These are phyloP conservation scores for Puccinia triticina DNA, from an alignment of 1,284 basidiomycete species.

Conservation along the genomic window DNA sequence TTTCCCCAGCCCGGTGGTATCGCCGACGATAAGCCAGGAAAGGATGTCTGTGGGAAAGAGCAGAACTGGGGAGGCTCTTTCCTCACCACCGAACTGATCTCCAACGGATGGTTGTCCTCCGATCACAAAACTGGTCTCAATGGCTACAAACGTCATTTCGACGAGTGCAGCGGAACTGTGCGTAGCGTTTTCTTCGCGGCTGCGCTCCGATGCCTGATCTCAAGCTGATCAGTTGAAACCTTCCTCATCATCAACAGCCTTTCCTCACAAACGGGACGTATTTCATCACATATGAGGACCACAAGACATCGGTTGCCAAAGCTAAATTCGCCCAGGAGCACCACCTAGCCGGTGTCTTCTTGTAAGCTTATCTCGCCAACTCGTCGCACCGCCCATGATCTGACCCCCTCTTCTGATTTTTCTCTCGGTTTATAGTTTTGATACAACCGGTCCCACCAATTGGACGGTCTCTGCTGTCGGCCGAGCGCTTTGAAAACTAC, in stretches of 20 bases:
- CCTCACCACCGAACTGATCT: slow-evolving; percentile 28
- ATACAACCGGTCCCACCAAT: slow-evolving; percentile 28
- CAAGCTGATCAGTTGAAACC: too few relatives aligned
- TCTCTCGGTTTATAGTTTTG: slow-evolving; percentile 17
- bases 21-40: slow-evolving; percentile 31
- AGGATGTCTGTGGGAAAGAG: slow-evolving; percentile 35
- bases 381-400: neutral
- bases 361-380: neutral
- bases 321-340: slow-evolving; percentile 19
- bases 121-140: slow-evolving; percentile 44
- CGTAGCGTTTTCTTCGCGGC: neutral
- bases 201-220: neutral
- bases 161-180: slow-evolving; percentile 40
- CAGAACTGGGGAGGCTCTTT: slow-evolving; percentile 34
- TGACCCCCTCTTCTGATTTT: neutral
- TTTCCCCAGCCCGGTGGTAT: slow-evolving; percentile 38
- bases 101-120: slow-evolving; percentile 20
- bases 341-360: slow-evolving; percentile 26
- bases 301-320: slow-evolving; percentile 16
- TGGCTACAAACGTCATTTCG: slow-evolving; percentile 46
- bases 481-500: neutral
- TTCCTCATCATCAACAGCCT: slow-evolving; percentile 34
- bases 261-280: slow-evolving; percentile 47
- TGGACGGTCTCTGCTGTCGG: neutral
- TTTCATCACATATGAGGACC: slow-evolving; percentile 48